Conservation (phyloP, 2,329 filamentous ascomycete species). For the Magnaporthales sp. region DNA sequence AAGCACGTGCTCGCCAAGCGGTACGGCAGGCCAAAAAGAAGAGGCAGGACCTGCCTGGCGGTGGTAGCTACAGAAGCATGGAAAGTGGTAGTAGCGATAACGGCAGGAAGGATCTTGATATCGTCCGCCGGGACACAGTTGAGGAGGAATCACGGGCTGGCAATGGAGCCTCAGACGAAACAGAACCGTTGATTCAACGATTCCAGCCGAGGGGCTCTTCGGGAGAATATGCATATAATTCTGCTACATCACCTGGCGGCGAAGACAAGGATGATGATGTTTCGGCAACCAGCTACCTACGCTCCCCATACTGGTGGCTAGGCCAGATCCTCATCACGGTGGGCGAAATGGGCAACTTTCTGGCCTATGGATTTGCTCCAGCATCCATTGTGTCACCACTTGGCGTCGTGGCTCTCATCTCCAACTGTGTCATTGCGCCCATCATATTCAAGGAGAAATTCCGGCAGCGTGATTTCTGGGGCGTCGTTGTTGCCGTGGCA, state of each 20-base stretch:
- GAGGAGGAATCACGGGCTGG: constrained; percentile 22
- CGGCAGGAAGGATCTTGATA: constrained; percentile 16
- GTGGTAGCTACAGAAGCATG: constrained; percentile 33
- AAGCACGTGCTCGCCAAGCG: constrained; percentile 45
- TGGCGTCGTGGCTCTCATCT: constrained; percentile 92
- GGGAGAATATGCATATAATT: constrained; percentile 26
- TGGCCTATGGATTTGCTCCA: constrained; percentile 95
- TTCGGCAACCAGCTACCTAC: constrained; percentile 58
- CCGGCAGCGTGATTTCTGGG: constrained; percentile 74
- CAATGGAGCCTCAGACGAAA: constrained; percentile 28
- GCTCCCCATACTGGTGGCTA: constrained; percentile 92
- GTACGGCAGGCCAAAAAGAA: constrained; percentile 35
- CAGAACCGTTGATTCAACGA: constrained; percentile 43
- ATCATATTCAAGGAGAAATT: constrained; percentile 90
- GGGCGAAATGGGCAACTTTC: constrained; percentile 91
- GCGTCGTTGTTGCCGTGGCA: constrained; percentile 76
- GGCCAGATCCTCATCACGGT: constrained; percentile 88
- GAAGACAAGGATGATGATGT: constrained; percentile 19
- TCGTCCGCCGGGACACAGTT: constrained; percentile 11
- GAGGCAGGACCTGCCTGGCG: constrained; percentile 19
- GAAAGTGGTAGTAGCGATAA: constrained; percentile 12
- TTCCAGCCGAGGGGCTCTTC: constrained; percentile 10
- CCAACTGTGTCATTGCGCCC: constrained; percentile 94
- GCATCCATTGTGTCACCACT: constrained; percentile 95
- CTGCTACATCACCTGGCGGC: constrained; percentile 12